Conservation (phyloP, 345 rosid genomes). For the Brassica carinata region DNA sequence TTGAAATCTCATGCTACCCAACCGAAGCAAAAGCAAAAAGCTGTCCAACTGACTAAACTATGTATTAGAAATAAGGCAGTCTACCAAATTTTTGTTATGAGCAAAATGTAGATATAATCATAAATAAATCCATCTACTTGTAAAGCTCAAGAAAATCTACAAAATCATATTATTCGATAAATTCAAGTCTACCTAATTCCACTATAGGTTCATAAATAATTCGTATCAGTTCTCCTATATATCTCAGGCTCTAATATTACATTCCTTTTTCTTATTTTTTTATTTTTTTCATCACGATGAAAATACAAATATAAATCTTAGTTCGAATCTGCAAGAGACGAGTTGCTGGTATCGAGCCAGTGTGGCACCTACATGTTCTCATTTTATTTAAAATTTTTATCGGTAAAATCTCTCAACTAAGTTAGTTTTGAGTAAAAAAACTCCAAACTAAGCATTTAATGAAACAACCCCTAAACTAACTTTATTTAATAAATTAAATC, state of each 20-base stretch:
- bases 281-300: too few species aligned
- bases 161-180: background rate
- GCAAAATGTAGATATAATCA: background rate
- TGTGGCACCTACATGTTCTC: too few species aligned
- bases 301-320: too few species aligned
- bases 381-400: too few species aligned
- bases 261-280: too few species aligned
- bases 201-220: background rate
- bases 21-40: conserved; percentile 1
- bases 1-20: conserved; percentile 2
- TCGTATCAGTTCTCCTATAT: background rate
- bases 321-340: too few species aligned
- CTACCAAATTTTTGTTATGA: background rate
- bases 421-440: too few species aligned
- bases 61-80: background rate
- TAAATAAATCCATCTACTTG: background rate
- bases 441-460: too few species aligned
- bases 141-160: background rate
- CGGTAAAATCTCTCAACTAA: too few species aligned
- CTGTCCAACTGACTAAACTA: background rate
- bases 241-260: background rate
- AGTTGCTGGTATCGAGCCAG: too few species aligned
- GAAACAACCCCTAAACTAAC: too few species aligned
- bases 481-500: too few species aligned
- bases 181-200: background rate